phyloP scores from a whole-genome alignment of 148 eudicot genomes.

The Rhododendron williamsianum region DNA sequence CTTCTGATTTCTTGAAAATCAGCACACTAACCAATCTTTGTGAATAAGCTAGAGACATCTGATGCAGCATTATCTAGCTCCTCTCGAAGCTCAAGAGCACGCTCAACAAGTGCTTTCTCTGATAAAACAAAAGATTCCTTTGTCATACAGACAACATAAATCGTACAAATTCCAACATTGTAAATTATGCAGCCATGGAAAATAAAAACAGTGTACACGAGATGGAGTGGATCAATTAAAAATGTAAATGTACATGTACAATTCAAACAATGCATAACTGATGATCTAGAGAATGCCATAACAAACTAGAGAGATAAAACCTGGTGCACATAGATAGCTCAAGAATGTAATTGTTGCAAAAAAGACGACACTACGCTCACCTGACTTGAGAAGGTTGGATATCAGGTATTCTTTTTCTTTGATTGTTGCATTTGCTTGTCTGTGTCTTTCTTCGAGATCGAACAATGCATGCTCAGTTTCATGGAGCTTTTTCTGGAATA shows the following conservation, averaged over 20 bases:
- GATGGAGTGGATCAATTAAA: neutral
- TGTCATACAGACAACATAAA: neutral
- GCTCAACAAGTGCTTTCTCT: constrained; percentile 94
- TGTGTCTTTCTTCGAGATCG: constrained; percentile 88
- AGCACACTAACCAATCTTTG: constrained; percentile 74
- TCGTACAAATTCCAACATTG: neutral
- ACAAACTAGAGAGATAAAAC: neutral
- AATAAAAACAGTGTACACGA: neutral
- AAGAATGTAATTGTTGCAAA: neutral
- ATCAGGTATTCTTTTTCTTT: constrained; percentile 93
- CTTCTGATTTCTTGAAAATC: neutral
- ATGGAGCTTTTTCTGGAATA: constrained; percentile 74
- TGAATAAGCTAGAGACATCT: constrained; percentile 80
- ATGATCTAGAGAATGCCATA: neutral
- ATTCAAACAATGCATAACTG: neutral
- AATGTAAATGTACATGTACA: neutral
- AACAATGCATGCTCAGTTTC: constrained; percentile 85
- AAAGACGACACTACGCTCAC: constrained; percentile 31
- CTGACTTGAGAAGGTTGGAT: constrained; percentile 84
- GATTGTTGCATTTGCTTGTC: constrained; percentile 89
- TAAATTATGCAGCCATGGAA: neutral
- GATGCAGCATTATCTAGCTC: constrained; percentile 88
- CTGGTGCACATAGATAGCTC: neutral
- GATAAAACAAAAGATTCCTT: constrained; percentile 12
- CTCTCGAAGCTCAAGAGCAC: constrained; percentile 80